phyloP scores from a whole-genome alignment of 2,329 filamentous ascomycete genomes.

The Cercospora sp. region DNA sequence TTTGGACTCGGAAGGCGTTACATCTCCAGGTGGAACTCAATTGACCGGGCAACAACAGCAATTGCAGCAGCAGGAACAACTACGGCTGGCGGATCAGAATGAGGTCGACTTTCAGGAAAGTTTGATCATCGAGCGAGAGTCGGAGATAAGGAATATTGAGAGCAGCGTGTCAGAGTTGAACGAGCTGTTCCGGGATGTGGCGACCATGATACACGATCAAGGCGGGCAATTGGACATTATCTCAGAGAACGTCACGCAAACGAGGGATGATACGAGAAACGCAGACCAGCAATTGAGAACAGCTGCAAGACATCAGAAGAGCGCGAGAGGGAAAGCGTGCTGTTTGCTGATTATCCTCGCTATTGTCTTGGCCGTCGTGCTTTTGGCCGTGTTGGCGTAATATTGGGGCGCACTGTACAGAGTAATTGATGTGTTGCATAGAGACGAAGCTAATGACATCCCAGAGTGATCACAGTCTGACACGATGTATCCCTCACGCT shows the following conservation, averaged over 20 bases:
- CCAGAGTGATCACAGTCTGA: background rate
- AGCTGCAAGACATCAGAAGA: constrained; percentile 91
- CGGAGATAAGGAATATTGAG: constrained; percentile 96
- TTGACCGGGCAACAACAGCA: constrained; percentile 54
- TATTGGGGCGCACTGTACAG: background rate
- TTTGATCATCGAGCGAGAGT: constrained; percentile 91
- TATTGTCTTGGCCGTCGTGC: constrained; percentile 83
- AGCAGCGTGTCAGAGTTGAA: constrained; percentile 94
- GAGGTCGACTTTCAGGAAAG: constrained; percentile 98
- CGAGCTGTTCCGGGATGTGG: constrained; percentile 96
- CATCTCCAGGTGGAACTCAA: constrained; percentile 42
- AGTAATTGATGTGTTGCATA: background rate
- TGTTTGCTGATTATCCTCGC: constrained; percentile 85
- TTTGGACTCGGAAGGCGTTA: constrained; percentile 51
- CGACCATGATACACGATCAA: constrained; percentile 93
- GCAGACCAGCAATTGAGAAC: constrained; percentile 83
- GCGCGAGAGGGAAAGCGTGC: constrained; percentile 89
- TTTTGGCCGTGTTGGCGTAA: constrained; percentile 68
- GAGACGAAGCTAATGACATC: constrained; percentile 2
- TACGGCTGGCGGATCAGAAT: constrained; percentile 81
- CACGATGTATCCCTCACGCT: background rate
- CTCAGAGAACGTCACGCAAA: constrained; percentile 80
- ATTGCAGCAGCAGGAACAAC: constrained; percentile 62
- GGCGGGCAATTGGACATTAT: constrained; percentile 86
- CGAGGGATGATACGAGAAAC: constrained; percentile 76